phyloP scores from a whole-genome alignment of 805 yeast genomes.

The Wickerhamiella azyma region DNA sequence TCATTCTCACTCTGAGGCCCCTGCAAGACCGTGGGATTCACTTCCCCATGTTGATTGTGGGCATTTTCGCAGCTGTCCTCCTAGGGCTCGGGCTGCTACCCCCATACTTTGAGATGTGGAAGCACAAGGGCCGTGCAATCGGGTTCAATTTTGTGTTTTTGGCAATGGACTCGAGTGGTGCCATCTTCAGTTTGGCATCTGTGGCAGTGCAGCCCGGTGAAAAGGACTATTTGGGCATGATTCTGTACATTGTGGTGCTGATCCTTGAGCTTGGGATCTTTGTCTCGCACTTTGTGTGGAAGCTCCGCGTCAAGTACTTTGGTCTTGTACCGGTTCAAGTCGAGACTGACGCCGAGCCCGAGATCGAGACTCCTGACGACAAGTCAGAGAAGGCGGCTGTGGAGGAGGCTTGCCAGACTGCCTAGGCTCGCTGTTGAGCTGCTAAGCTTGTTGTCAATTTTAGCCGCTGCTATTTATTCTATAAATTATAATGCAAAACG shows the following conservation, averaged over 20 bases:
- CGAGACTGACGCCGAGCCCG: not conserved
- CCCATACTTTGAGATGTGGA: slow-evolving; percentile 73
- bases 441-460: not conserved
- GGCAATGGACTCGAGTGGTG: slow-evolving; percentile 66
- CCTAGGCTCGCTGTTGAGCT: too few species aligned
- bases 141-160: slow-evolving; percentile 81
- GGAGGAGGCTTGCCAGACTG: not conserved
- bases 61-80: slow-evolving; percentile 63
- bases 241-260: slow-evolving; percentile 61
- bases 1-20: slow-evolving; percentile 55
- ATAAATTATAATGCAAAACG: slow-evolving; percentile 21
- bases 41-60: slow-evolving; percentile 76
- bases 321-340: slow-evolving; percentile 9
- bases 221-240: slow-evolving; percentile 66
- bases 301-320: slow-evolving; percentile 23
- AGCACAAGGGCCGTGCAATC: slow-evolving; percentile 69
- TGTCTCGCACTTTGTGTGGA: slow-evolving; percentile 58
- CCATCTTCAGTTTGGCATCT: slow-evolving; percentile 58
- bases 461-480: not conserved
- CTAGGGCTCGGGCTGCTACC: slow-evolving; percentile 72
- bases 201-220: slow-evolving; percentile 40
- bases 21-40: slow-evolving; percentile 33
- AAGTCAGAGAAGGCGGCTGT: not conserved
- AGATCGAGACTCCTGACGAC: not conserved
- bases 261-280: slow-evolving; percentile 68